A percentile compares a stretch with the other conserved stretches of the same genome.
phyloP scores from a whole-genome alignment of 768 basidiomycete genomes.

The Crassisporium funariophilum region DNA sequence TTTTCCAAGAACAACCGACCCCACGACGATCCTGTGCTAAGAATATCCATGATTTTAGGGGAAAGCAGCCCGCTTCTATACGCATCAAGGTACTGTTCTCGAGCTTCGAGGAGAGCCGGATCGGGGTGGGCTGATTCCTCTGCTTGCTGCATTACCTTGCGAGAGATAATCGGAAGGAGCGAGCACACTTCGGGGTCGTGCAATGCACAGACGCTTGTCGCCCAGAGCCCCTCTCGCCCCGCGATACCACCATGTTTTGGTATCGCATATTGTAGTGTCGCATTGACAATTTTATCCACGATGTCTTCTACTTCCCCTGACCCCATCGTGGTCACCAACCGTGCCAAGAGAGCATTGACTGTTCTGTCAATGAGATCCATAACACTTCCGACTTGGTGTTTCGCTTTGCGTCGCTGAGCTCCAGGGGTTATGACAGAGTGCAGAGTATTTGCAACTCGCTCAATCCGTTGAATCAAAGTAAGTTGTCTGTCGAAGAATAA shows the following conservation, averaged over 20 bases:
- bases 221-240: slow-evolving; percentile 49
- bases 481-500: slow-evolving; percentile 70
- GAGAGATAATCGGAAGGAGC: slow-evolving; percentile 54
- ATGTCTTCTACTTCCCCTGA: slow-evolving; percentile 67
- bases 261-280: slow-evolving; percentile 78
- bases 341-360: slow-evolving; percentile 56
- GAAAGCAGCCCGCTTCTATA: slow-evolving; percentile 62
- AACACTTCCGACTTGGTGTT: slow-evolving; percentile 63
- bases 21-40: slow-evolving; percentile 70
- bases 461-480: slow-evolving; percentile 63
- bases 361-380: slow-evolving; percentile 78
- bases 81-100: slow-evolving; percentile 58
- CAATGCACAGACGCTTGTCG: slow-evolving; percentile 60
- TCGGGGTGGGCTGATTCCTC: slow-evolving; percentile 32
- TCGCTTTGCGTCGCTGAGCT: slow-evolving; percentile 49
- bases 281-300: slow-evolving; percentile 69
- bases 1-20: slow-evolving; percentile 74
- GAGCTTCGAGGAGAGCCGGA: slow-evolving; percentile 39
- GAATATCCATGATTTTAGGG: slow-evolving; percentile 57
- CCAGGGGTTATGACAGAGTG: slow-evolving; percentile 53
- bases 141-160: slow-evolving; percentile 37
- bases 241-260: slow-evolving; percentile 51
- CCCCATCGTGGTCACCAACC: slow-evolving; percentile 50
- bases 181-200: slow-evolving; percentile 62
- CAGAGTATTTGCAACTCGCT: slow-evolving; percentile 61